Percentiles rank a stretch among this genome's conserved stretches.
phyloP scores from a whole-genome alignment of 75 land plant species.

The Selaginella moellendorffii region DNA sequence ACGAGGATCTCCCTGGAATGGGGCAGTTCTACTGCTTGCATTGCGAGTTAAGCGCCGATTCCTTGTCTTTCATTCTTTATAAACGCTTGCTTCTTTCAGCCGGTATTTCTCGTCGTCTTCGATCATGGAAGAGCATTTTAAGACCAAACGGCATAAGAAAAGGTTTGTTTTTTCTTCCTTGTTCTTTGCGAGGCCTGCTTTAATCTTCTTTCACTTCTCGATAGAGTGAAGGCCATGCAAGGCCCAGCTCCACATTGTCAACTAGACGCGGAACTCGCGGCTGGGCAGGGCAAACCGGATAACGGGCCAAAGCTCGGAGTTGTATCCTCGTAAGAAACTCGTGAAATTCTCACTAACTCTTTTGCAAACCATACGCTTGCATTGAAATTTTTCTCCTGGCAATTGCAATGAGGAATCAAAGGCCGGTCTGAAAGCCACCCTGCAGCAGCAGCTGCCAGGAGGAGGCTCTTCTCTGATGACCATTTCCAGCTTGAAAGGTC shows the following conservation, averaged over 20 bases:
- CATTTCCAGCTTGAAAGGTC: too few species aligned
- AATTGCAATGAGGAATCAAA: too few species aligned
- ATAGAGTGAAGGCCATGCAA: constrained; percentile 69
- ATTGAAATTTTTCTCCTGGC: too few species aligned
- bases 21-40: constrained; percentile 92
- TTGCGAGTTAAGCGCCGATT: constrained; percentile 47
- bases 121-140: constrained; percentile 73
- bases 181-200: background rate
- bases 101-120: constrained; percentile 58
- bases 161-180: constrained; percentile 21
- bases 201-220: background rate
- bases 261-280: constrained; percentile 87
- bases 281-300: constrained; percentile 90
- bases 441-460: too few species aligned
- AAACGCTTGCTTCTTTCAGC: constrained; percentile 22
- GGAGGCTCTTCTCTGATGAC: too few species aligned
- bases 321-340: too few species aligned
- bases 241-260: constrained; percentile 89
- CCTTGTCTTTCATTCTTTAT: background rate
- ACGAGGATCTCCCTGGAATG: constrained; percentile 89
- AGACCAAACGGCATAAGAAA: constrained; percentile 73
- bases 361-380: too few species aligned
- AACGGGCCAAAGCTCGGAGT: constrained; percentile 53
- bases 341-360: too few species aligned
- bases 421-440: too few species aligned